These are phyloP conservation scores for Cercospora canescens DNA, from an alignment of 2,329 filamentous ascomycete species.

Conservation along the genomic window DNA sequence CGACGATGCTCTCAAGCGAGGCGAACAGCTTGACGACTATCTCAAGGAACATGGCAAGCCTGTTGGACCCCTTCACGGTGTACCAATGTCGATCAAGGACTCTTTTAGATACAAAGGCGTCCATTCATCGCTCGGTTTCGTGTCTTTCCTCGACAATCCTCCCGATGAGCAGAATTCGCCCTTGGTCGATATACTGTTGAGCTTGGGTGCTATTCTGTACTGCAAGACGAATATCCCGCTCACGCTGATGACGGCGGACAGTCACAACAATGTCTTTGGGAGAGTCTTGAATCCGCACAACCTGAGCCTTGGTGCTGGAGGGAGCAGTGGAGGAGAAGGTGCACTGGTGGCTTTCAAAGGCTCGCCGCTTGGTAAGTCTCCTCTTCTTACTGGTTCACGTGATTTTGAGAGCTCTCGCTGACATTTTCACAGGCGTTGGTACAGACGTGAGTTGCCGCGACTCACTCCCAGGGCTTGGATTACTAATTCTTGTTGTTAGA, in stretches of 20 bases:
- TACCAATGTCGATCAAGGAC: constrained; percentile 61
- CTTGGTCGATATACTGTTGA: constrained; percentile 40
- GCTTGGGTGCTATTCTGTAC: constrained; percentile 52
- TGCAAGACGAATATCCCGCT: constrained; percentile 57
- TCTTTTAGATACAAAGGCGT: constrained; percentile 61
- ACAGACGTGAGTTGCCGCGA: background rate
- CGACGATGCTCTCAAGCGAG: constrained; percentile 41
- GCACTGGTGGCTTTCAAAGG: constrained; percentile 61
- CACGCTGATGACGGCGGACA: constrained; percentile 39
- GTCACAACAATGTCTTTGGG: constrained; percentile 42
- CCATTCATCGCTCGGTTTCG: constrained; percentile 61
- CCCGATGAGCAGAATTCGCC: constrained; percentile 34
- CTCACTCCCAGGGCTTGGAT: background rate
- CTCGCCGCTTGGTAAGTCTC: constrained; percentile 48
- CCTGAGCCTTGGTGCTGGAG: constrained; percentile 60
- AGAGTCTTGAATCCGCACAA: constrained; percentile 63
- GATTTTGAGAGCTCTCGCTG: background rate
- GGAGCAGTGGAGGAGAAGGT: constrained; percentile 66
- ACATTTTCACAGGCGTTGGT: background rate
- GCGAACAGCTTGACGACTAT: constrained; percentile 27
- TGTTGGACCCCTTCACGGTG: constrained; percentile 44
- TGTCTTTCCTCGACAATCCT: constrained; percentile 40
- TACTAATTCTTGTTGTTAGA: background rate
- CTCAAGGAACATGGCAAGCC: constrained; percentile 22
- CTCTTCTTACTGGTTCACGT: background rate